These are phyloP conservation scores for Capsaspora owczarzaki DNA, from an alignment of 78 protist genomes.

Conservation along the genomic window DNA sequence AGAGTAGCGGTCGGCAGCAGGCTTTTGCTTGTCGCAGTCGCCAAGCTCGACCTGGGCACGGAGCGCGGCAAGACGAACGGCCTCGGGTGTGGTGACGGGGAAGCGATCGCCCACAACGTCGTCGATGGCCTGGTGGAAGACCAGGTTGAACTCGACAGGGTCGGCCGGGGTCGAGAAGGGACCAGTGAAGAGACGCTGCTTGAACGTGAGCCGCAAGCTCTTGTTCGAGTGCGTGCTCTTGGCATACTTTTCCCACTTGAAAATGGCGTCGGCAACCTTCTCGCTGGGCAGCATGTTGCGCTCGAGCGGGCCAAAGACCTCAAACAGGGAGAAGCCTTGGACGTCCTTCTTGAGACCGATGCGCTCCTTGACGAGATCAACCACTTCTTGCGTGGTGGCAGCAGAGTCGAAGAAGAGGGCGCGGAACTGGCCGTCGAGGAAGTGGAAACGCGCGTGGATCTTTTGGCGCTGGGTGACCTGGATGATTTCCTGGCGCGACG, in stretches of 20 bases:
- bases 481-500: neutral
- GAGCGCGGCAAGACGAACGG: neutral
- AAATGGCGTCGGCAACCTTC: constrained; percentile 8
- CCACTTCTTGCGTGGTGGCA: constrained; percentile 3
- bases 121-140: neutral
- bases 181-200: neutral
- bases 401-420: constrained; percentile 1
- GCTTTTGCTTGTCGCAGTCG: neutral
- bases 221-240: neutral
- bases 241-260: constrained; percentile 14
- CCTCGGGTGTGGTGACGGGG: neutral
- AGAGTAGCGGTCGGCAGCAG: neutral
- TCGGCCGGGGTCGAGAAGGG: neutral
- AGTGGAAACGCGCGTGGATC: neutral
- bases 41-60: constrained; percentile 12
- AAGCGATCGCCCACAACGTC: neutral
- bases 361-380: neutral
- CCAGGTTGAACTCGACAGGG: neutral
- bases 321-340: neutral
- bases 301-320: constrained; percentile 10
- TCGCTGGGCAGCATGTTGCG: neutral
- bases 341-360: neutral
- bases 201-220: neutral
- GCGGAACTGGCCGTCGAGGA: constrained; percentile 8
- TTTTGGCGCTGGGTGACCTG: neutral